Evolutionary conservation across 345 rosid genomes (phyloP), one percentile per base, ranked within the genome.

Genomic region (Citrus hindsii): DNA sequence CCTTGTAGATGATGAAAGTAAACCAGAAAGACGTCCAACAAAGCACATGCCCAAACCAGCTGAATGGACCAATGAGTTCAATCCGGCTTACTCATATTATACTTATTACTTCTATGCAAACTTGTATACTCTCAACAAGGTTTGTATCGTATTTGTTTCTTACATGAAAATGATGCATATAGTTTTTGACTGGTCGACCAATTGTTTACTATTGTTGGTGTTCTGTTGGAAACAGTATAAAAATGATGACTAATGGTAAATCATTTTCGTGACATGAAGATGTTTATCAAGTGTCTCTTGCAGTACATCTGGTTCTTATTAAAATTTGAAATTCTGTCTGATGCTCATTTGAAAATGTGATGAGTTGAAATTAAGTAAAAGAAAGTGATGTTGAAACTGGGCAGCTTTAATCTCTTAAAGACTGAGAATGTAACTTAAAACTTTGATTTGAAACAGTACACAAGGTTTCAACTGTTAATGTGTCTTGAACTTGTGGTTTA

Each of bases 1-100:
- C 78, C 62, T 88, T 77, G 91, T 86, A 22, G 91, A 88, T 83
- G 91, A 88, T 77, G 91, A 88, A 85, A 88, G 87, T 81, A 88
- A 81, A 82, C 91, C 89, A 32, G 89, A 86, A 78, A 86, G 91
- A 75, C 91, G 86, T 73, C 91, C 89, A 61, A 88, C 88, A 58
- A 88, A 88, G 82, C 91, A 88, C 81, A 88, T 88, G 91, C 89
- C 85, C 2, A 82, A 46, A 56, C 91, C 91, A 30, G 83, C 86
- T 65, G 87, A 86, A 80, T 88, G 91, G 89, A 85, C 87, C 74
- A 88, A 88, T 70, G 89, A 83, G 25, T 85, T 85, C 79, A 88
- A 88, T 81, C 89, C 91, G 46, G 91, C 91, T 38, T 88, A 80
- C 64, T 86, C 91, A 5, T 88, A 88, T 82, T 86, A 86, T 79